Evolutionary conservation across 352 stramenopile species (phyloP).

Genomic region (Pythium dissotocum): DNA sequence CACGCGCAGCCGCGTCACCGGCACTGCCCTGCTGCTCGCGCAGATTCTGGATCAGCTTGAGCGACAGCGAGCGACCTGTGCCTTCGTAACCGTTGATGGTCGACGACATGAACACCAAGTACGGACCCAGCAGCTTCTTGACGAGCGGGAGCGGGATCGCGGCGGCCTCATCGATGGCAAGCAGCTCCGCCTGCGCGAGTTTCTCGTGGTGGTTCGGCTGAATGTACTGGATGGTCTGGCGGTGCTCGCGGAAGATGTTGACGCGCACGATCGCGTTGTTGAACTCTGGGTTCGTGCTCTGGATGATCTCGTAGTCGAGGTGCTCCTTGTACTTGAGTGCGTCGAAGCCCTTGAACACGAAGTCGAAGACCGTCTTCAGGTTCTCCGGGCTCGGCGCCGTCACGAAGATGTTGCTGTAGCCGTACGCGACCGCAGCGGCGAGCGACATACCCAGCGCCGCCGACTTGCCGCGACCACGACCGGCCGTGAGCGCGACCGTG

Average conservation of each 20-base stretch:
- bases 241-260: conserved; percentile 96
- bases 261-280: conserved; percentile 93
- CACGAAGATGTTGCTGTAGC: conserved; percentile 96
- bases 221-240: conserved; percentile 98
- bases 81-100: conserved; percentile 99
- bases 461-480: conserved; percentile 94
- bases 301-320: conserved; percentile 96
- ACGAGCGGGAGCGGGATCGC: conserved; percentile 99
- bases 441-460: conserved; percentile 95
- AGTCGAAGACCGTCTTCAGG: conserved; percentile 98
- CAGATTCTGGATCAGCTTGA: conserved; percentile 99
- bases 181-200: conserved; percentile 96
- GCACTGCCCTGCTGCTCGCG: conserved; percentile 90
- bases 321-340: conserved; percentile 96
- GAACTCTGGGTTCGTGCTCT: conserved; percentile 86
- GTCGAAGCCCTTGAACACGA: conserved; percentile 95
- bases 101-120: conserved; percentile 98
- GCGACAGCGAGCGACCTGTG: conserved; percentile 96
- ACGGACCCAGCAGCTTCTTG: conserved; percentile 93
- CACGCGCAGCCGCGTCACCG: conserved; percentile 55
- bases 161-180: conserved; percentile 99
- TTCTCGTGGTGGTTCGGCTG: conserved; percentile 94
- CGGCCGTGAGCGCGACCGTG: conserved; percentile 96
- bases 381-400: conserved; percentile 99
- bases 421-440: conserved; percentile 83